Evolutionary conservation across 1,139 yeast species (phyloP), one percentile per base, ranked within the genome.

Genomic region (Hemisphaericaspora lyxosophila): DNA sequence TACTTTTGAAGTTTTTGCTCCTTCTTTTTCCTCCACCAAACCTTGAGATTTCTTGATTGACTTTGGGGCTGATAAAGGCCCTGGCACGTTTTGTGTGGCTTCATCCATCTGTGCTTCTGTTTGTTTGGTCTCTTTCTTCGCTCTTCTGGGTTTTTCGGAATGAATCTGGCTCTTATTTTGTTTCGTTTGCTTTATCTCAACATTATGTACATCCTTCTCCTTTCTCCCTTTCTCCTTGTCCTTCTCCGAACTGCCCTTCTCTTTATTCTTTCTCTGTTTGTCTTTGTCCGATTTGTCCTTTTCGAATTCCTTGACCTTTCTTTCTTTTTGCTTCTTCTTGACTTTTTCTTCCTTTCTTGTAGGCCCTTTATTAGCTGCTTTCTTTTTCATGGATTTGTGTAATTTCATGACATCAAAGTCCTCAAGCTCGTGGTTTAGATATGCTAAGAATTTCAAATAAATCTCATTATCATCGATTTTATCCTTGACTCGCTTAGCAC

Each of bases 371-470:
- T 7, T 24, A 17, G 19, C 24, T 6, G 16, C 18, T 29, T 35
- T 40, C 18, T 26, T 27, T 23, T 38, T 38, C 14, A 33, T 23
- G 8, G 16, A 22, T 11, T 45, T 40, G 12, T 31, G 39, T 12
- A 44, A 39, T 26, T 46, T 43, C 24, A 39, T 29, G 4, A 56
- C 28, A 33, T 48, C 48, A 33, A 51, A 50, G 11, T 12, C 15
- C 9, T 40, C 37, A 36, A 41, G 34, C 17, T 45, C 48, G 12
- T 46, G 33, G 15, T 43, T 44, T 24, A 45, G 26, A 26, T 30
- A 45, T 13, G 26, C 32, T 7, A 38, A 33, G 32, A 44, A 47
- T 31, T 38, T 46, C 17, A 29, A 32, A 18, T 46, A 47, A 7
- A 40, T 36, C 16, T 46, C 46, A 15, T 47, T 50, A 22, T 46